A percentile compares a stretch with the other conserved stretches of the same genome.
Conservation (phyloP, 2,329 filamentous ascomycete genomes). For the Pseudogymnoascus sp. region DNA sequence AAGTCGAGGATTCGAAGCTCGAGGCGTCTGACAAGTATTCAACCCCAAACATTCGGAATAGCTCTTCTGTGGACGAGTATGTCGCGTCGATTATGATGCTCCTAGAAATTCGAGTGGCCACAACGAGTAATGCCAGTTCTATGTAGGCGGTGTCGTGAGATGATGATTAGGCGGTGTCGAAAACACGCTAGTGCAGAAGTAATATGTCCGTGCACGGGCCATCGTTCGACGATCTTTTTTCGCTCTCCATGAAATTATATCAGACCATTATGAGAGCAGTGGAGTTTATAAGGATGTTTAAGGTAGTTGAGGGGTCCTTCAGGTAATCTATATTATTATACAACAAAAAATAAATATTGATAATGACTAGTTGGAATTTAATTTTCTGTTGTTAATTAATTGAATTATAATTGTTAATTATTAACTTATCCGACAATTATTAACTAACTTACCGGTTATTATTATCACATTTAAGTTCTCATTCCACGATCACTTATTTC, state of each 20-base stretch:
- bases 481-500: not conserved
- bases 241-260: not conserved
- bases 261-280: not conserved
- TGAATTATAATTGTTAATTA: not conserved
- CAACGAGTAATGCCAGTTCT: constrained; percentile 10
- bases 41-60: not conserved
- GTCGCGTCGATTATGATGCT: not conserved
- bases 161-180: constrained; percentile 9
- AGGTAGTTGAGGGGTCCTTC: not conserved
- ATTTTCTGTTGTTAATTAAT: not conserved
- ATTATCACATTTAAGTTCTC: not conserved
- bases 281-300: not conserved
- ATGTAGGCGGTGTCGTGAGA: constrained; percentile 9
- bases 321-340: not conserved
- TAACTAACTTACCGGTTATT: not conserved
- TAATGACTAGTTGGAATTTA: not conserved
- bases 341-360: not conserved
- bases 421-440: not conserved
- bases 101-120: constrained; percentile 2
- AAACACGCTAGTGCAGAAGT: not conserved
- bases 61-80: not conserved
- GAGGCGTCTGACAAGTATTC: not conserved
- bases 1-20: not conserved
- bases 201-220: not conserved
- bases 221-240: not conserved